Percentiles rank a stretch among this genome's conserved stretches.
Conservation (phyloP, 495 filamentous ascomycete species). For the Penicillium fimorum region DNA sequence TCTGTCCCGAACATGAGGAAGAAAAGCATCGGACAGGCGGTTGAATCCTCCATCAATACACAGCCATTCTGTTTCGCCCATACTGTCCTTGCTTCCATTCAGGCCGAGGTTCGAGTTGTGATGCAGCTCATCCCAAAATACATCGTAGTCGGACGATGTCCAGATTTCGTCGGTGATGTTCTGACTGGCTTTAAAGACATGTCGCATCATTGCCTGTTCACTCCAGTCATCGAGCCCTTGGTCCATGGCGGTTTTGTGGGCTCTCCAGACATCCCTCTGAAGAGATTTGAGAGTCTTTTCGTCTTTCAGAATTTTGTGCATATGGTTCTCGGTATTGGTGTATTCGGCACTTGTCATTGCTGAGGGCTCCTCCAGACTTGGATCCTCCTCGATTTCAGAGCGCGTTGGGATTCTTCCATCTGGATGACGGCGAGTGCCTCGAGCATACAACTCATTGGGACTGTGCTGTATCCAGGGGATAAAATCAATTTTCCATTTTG, state of each 20-base stretch:
- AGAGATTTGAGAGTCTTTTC: constrained; percentile 22
- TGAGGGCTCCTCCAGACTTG: constrained; percentile 17
- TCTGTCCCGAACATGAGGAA: constrained; percentile 23
- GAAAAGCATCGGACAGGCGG: constrained; percentile 26
- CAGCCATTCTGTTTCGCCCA: constrained; percentile 21
- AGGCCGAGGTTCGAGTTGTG: constrained; percentile 29
- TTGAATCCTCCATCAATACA: constrained; percentile 28
- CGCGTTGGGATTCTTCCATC: constrained; percentile 43
- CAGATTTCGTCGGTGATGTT: constrained; percentile 30
- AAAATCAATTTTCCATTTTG: constrained; percentile 56
- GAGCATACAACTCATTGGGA: constrained; percentile 51
- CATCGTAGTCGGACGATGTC: constrained; percentile 26
- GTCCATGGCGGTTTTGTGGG: constrained; percentile 27
- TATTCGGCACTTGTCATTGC: constrained; percentile 13
- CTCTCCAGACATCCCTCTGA: constrained; percentile 24
- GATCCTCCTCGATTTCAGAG: constrained; percentile 30
- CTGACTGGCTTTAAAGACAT: constrained; percentile 23
- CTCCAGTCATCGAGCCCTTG: constrained; percentile 29
- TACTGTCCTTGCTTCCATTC: constrained; percentile 18
- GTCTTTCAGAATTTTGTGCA: constrained; percentile 21
- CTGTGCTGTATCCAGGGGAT: constrained; percentile 60
- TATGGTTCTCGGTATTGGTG: constrained; percentile 12
- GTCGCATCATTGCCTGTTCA: constrained; percentile 29
- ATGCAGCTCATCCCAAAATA: constrained; percentile 30
- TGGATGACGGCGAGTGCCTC: constrained; percentile 49